These are phyloP conservation scores for Hyaloscypha variabilis DNA, from an alignment of 495 filamentous ascomycete genomes.

Conservation along the genomic window DNA sequence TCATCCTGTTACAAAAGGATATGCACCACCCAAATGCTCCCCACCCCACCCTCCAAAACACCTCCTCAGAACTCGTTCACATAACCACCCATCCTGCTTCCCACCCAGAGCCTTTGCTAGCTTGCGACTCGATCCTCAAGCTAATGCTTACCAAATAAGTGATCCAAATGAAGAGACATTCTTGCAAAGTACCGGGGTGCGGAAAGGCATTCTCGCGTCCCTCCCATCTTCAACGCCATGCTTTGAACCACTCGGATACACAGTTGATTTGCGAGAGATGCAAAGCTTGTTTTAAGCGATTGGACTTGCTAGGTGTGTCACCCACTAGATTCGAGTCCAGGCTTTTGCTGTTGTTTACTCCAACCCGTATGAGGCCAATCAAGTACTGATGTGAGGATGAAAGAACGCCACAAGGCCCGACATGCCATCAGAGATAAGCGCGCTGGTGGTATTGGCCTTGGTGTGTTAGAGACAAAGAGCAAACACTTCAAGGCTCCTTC, in stretches of 20 bases:
- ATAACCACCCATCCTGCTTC: neutral
- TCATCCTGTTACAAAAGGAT: neutral
- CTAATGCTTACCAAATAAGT: neutral
- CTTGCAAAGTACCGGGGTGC: neutral
- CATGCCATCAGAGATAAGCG: neutral
- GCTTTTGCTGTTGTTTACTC: neutral
- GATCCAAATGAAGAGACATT: neutral
- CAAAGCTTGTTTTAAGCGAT: neutral
- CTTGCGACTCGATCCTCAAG: neutral
- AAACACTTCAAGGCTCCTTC: neutral
- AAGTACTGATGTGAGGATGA: neutral
- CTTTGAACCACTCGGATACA: neutral
- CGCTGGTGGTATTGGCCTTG: neutral
- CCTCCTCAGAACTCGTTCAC: neutral
- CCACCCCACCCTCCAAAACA: neutral
- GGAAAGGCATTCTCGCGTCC: neutral
- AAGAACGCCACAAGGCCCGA: neutral
- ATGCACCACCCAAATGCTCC: neutral
- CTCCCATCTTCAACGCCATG: neutral
- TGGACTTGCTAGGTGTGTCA: constrained; percentile 1
- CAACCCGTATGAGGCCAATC: neutral
- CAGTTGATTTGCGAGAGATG: neutral
- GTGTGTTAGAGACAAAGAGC: neutral
- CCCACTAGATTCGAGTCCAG: neutral
- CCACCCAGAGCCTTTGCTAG: neutral